A percentile compares a stretch with the other conserved stretches of the same genome.
Conservation (phyloP, 306 rosid genomes). For the Citrullus mucosospermus region DNA sequence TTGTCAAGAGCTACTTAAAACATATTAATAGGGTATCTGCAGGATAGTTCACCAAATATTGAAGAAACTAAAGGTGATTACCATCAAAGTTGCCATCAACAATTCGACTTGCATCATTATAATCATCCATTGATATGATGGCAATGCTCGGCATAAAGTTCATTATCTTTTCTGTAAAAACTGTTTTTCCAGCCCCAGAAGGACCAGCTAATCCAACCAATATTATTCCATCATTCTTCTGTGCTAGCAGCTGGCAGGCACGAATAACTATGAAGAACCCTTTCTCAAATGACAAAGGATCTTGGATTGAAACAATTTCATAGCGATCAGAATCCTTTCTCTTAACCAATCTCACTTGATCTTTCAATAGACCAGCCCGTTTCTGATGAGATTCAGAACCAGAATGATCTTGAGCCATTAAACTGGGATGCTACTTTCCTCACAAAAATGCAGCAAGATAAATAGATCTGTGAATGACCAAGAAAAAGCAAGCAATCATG, state of each 20-base stretch:
- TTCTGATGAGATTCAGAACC: conserved; percentile 42
- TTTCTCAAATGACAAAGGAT: conserved; percentile 78
- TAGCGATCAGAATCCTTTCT: conserved; percentile 54
- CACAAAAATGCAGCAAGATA: not conserved
- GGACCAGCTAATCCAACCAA: conserved; percentile 97
- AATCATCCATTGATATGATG: conserved; percentile 97
- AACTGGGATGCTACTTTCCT: conserved; percentile 21
- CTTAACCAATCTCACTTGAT: conserved; percentile 74
- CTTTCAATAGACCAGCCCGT: conserved; percentile 80
- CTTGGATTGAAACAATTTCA: conserved; percentile 62
- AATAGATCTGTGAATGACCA: not conserved
- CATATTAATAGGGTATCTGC: not conserved
- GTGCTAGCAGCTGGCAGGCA: conserved; percentile 78
- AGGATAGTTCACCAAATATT: not conserved
- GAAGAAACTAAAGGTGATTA: conserved; percentile 19
- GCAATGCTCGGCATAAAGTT: conserved; percentile 90
- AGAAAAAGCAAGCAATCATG: not conserved
- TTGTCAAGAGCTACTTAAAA: conserved; percentile 2
- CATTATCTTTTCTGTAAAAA: conserved; percentile 85
- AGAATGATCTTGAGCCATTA: conserved; percentile 49
- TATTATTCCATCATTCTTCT: conserved; percentile 78
- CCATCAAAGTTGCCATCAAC: conserved; percentile 98
- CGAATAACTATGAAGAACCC: conserved; percentile 91
- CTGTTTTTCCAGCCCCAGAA: conserved; percentile 96
- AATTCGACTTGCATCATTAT: conserved; percentile 90